Base-by-base conservation (phyloP, 2,329 filamentous ascomycete species). In the Pseudogymnoascus sp. region DNA sequence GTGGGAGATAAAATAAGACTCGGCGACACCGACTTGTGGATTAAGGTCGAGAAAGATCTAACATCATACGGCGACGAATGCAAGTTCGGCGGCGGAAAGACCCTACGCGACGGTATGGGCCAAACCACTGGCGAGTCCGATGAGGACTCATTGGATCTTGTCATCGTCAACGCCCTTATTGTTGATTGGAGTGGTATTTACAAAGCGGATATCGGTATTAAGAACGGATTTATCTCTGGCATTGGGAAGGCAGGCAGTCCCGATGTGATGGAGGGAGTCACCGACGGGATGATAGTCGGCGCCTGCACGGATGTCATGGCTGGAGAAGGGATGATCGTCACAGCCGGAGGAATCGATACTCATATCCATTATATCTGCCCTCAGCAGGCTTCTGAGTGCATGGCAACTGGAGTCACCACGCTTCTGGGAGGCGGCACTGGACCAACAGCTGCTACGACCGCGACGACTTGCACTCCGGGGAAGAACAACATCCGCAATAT, bases 361-460 rank as follows among this genome's bases (percentile, higher is more conserved):
- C 92, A 97, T 69, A 91, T 96, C 65, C 93, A 97, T 74, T 90
- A 93, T 70, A 97, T 97, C 72, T 97, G 92, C 71, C 93, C 93
- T 2, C 92, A 97, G 72, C 93, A 97, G 76, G 87, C 87, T 1
- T 78, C 90, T 31, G 93, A 97, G 72, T 84, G 91, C 5, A 81
- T 97, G 61, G 84, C 92, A 5, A 88, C 90, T 12, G 93, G 93
- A 55, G 85, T 97, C 65, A 97, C 93, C 0, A 95, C 92, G 0
- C 86, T 96, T 81, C 79, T 97, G 2, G 93, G 92, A 61, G 93
- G 93, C 52, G 93, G 93, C 7, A 95, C 90, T 2, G 93, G 93
- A 8, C 93, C 93, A n/a, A 93, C 88, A 70, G 92, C 93, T 31
- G 92, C 90, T 59, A 92, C 91, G 3, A 93, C 87, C 70, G 93